Percentiles rank a stretch among this genome's conserved stretches.
phyloP scores from a whole-genome alignment of 176 grass and related monocot species.

The Zea luxurians region DNA sequence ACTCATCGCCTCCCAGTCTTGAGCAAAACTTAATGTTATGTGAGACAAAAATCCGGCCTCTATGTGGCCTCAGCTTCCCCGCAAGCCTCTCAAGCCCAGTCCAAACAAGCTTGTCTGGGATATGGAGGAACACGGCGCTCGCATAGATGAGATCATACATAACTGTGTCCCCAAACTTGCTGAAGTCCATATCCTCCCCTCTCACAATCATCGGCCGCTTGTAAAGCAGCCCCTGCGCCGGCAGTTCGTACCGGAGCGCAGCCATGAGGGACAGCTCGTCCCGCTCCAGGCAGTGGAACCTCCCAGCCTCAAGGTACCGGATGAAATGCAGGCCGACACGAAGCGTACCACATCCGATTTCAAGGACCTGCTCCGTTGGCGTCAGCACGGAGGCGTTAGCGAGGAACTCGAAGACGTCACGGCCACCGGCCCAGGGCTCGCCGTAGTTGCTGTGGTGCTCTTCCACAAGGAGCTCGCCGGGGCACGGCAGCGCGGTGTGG shows the following conservation, averaged over 20 bases:
- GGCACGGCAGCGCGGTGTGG: constrained; percentile 76
- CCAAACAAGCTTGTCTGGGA: constrained; percentile 85
- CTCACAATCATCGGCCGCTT: constrained; percentile 78
- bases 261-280: constrained; percentile 91
- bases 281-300: constrained; percentile 90
- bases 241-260: constrained; percentile 74
- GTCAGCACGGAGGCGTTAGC: constrained; percentile 50
- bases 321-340: constrained; percentile 94
- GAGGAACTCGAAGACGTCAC: constrained; percentile 89
- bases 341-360: constrained; percentile 91
- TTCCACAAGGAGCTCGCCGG: constrained; percentile 81
- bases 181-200: constrained; percentile 88
- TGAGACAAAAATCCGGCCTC: constrained; percentile 82
- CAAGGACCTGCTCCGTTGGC: constrained; percentile 63
- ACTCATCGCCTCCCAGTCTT: constrained; percentile 68
- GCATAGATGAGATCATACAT: constrained; percentile 93
- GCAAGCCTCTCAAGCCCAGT: constrained; percentile 73
- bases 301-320: constrained; percentile 62
- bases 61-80: constrained; percentile 60
- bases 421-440: constrained; percentile 88
- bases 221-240: constrained; percentile 72
- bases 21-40: constrained; percentile 97
- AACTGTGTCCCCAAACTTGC: constrained; percentile 66
- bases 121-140: constrained; percentile 86
- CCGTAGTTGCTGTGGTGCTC: constrained; percentile 99